Conservation (phyloP, 2,329 filamentous ascomycete genomes). For the Sclerotinia nivalis region DNA sequence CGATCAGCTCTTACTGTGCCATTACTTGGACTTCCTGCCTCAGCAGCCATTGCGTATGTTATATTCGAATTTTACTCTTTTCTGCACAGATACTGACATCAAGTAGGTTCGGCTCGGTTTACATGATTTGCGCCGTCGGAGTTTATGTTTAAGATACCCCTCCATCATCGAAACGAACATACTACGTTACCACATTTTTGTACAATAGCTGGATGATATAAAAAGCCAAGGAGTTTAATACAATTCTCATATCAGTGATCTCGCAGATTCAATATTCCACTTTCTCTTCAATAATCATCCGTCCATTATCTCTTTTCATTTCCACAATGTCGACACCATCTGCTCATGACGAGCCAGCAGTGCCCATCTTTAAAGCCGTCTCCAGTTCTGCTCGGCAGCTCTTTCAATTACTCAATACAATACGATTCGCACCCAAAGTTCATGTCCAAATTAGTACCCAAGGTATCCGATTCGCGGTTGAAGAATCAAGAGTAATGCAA, state of each 20-base stretch:
- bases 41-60: conserved; percentile 83
- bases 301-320: neutral
- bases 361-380: conserved; percentile 70
- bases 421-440: conserved; percentile 56
- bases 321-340: conserved; percentile 37
- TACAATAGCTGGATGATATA: conserved; percentile 40
- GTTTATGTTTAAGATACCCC: conserved; percentile 76
- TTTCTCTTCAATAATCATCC: conserved; percentile 6
- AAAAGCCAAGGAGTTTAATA: conserved; percentile 35
- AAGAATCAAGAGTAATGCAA: conserved; percentile 90
- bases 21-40: conserved; percentile 80
- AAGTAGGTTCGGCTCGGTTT: conserved; percentile 83
- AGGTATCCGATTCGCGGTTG: conserved; percentile 83
- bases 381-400: conserved; percentile 77
- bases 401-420: conserved; percentile 61
- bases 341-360: conserved; percentile 35
- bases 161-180: conserved; percentile 29
- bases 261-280: conserved; percentile 20
- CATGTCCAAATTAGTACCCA: conserved; percentile 78
- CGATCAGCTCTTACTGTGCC: conserved; percentile 77
- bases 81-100: conserved; percentile 26
- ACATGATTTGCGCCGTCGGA: conserved; percentile 98
- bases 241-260: conserved; percentile 28
- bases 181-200: conserved; percentile 35
- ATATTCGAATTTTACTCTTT: neutral